Evolutionary conservation across 331 rosid genomes (phyloP).

Genomic region (Cydonia oblonga): DNA sequence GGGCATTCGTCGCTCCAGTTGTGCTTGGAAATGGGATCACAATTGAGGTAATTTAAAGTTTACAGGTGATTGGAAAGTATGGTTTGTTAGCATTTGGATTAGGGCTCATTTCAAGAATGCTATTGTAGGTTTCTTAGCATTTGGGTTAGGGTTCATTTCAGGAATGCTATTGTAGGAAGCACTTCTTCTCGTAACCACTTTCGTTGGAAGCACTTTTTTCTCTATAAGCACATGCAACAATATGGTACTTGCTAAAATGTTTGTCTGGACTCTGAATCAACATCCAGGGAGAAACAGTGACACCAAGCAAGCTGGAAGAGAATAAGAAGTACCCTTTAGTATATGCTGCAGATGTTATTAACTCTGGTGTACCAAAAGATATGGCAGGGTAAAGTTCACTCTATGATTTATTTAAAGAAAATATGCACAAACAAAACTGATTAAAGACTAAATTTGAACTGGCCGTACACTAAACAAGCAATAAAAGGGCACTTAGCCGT

Average conservation of each 20-base stretch:
- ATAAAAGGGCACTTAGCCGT: neutral
- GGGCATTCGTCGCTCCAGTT: constrained; percentile 51
- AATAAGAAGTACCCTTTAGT: constrained; percentile 41
- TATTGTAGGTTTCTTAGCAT: too few species aligned
- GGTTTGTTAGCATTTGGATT: neutral
- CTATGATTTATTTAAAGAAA: neutral
- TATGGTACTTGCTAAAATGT: neutral
- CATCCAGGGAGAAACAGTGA: constrained; percentile 61
- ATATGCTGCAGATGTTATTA: constrained; percentile 46
- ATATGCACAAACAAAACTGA: neutral
- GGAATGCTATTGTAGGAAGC: neutral
- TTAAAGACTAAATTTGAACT: neutral
- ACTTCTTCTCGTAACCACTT: neutral
- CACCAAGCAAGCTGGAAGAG: constrained; percentile 37
- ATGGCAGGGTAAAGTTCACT: constrained; percentile 28
- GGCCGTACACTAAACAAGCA: neutral
- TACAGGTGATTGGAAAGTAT: neutral
- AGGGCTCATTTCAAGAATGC: neutral
- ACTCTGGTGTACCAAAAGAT: constrained; percentile 18
- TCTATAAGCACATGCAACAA: neutral
- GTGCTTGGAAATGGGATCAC: constrained; percentile 36
- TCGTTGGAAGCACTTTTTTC: neutral
- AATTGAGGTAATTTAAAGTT: constrained; percentile 35
- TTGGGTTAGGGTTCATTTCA: neutral
- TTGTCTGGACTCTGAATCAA: neutral